A percentile compares a stretch with the other conserved stretches of the same genome.
Evolutionary conservation across 331 rosid genomes (phyloP).

Genomic region (Stylosanthes scabra): DNA sequence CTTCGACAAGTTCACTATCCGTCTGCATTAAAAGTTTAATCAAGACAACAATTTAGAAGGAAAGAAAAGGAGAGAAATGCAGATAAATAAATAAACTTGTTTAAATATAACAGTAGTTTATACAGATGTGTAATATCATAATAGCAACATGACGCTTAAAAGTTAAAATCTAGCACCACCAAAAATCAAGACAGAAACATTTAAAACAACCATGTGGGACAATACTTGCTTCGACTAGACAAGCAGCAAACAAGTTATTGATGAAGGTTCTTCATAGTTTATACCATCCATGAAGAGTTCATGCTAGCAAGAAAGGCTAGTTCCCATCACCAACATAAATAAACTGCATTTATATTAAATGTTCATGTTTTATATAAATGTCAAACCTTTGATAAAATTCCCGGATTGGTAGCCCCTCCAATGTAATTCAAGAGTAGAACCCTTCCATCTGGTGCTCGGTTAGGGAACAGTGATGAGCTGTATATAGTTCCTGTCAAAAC

Average conservation of each 20-base stretch:
- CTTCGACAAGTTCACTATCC: conserved; percentile 76
- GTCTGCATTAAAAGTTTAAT: conserved; percentile 52
- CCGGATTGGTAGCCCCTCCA: conserved; percentile 95
- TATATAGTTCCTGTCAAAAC: conserved; percentile 86
- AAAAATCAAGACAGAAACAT: conserved; percentile 22
- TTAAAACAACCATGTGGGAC: conserved; percentile 26
- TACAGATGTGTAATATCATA: conserved; percentile 13
- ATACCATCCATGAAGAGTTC: conserved; percentile 19
- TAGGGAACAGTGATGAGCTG: conserved; percentile 96
- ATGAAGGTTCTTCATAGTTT: conserved; percentile 12
- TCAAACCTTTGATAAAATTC: conserved; percentile 83
- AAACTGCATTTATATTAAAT: conserved; percentile 36
- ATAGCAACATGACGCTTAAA: conserved; percentile 33
- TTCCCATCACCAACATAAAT: too few relatives aligned
- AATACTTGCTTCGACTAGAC: conserved; percentile 27
- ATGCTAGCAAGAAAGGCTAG: conserved; percentile 1
- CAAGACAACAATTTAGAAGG: conserved; percentile 27
- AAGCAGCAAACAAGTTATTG: not conserved
- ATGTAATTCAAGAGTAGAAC: conserved; percentile 91
- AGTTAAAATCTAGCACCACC: conserved; percentile 28
- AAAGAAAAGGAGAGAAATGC: conserved; percentile 18
- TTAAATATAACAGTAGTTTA: conserved; percentile 7
- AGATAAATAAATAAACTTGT: conserved; percentile 7
- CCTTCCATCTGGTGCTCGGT: conserved; percentile 94
- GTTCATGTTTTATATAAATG: conserved; percentile 31